These are phyloP conservation scores for Jaapia argillacea DNA, from an alignment of 768 basidiomycete species.

Conservation along the genomic window DNA sequence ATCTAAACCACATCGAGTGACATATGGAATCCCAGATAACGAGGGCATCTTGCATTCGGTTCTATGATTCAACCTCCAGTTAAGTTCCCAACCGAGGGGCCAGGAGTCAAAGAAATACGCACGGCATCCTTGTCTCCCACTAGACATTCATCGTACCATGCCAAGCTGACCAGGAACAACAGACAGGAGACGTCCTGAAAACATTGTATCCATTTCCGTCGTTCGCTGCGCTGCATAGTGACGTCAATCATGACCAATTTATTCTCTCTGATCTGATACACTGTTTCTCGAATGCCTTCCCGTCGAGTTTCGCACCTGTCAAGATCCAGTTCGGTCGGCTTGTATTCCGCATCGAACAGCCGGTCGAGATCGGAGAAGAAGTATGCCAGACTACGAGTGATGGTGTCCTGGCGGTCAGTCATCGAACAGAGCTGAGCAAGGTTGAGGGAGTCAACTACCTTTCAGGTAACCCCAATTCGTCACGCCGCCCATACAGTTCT, in stretches of 20 bases:
- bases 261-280: conserved; percentile 67
- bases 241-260: conserved; percentile 93
- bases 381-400: conserved; percentile 47
- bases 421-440: conserved; percentile 1
- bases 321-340: conserved; percentile 81
- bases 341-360: conserved; percentile 63
- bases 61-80: conserved; percentile 38
- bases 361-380: conserved; percentile 77
- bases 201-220: conserved; percentile 91
- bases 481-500: conserved; percentile 69
- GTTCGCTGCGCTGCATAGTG: conserved; percentile 87
- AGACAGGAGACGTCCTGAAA: conserved; percentile 94
- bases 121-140: conserved; percentile 90
- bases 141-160: conserved; percentile 90
- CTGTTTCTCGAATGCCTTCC: conserved; percentile 85
- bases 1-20: conserved; percentile 95
- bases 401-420: conserved; percentile 3
- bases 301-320: conserved; percentile 79
- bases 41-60: conserved; percentile 98
- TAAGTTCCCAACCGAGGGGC: not conserved
- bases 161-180: conserved; percentile 82
- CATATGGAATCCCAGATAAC: conserved; percentile 98
- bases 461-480: conserved; percentile 87
- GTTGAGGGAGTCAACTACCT: conserved; percentile 42
- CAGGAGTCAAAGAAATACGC: conserved; percentile 23